Evolutionary conservation across 345 rosid species (phyloP).

Genomic region (Microcos paniculata): DNA sequence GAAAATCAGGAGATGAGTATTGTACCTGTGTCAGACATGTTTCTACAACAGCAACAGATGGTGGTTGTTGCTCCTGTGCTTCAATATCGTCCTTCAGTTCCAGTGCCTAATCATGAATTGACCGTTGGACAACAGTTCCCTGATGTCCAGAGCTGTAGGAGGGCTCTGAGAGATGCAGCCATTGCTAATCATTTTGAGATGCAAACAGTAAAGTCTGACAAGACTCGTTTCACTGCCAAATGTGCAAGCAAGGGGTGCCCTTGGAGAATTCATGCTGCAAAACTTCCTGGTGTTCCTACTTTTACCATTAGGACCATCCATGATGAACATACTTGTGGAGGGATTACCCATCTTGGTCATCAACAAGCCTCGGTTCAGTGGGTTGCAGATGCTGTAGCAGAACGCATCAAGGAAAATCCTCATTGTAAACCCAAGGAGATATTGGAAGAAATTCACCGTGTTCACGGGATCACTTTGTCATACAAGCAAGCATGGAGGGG

Average conservation of each 20-base stretch:
- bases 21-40: constrained; percentile 33
- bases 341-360: constrained; percentile 87
- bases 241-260: constrained; percentile 84
- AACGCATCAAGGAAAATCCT: constrained; percentile 74
- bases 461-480: constrained; percentile 78
- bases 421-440: constrained; percentile 80
- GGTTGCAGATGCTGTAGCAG: constrained; percentile 83
- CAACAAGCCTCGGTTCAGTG: constrained; percentile 95
- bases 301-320: constrained; percentile 86
- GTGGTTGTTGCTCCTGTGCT: constrained; percentile 35
- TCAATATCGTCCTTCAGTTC: constrained; percentile 43
- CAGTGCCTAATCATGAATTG: constrained; percentile 45
- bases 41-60: constrained; percentile 26
- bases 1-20: constrained; percentile 51
- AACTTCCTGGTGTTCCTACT: constrained; percentile 71
- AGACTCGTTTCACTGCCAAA: constrained; percentile 86
- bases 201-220: constrained; percentile 86
- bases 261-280: constrained; percentile 95
- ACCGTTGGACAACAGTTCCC: constrained; percentile 81
- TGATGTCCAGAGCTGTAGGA: constrained; percentile 86
- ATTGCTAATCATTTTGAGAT: constrained; percentile 89
- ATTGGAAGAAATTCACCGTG: constrained; percentile 82
- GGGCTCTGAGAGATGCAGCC: constrained; percentile 82
- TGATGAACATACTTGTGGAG: constrained; percentile 72
- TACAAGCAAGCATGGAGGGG: constrained; percentile 99